phyloP scores from a whole-genome alignment of 176 grass and related monocot genomes.

The Carex pumila region DNA sequence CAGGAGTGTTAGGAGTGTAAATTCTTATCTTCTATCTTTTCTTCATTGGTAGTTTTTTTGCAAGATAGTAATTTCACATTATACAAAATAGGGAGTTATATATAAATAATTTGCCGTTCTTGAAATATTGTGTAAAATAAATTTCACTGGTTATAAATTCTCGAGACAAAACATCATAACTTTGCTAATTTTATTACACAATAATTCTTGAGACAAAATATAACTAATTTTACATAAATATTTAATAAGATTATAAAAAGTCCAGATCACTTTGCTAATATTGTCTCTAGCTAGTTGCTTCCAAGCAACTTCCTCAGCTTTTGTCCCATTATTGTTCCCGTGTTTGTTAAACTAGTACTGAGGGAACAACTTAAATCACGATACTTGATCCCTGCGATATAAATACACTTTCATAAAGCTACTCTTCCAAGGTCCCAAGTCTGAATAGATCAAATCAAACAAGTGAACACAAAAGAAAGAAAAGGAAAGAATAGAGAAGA shows the following conservation, averaged over 20 bases:
- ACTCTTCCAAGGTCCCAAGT: neutral
- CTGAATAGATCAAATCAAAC: constrained; percentile 14
- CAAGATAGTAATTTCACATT: neutral
- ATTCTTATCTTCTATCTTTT: neutral
- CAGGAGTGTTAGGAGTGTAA: neutral
- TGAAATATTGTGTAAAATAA: neutral
- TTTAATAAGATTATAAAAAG: neutral
- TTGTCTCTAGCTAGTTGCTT: neutral
- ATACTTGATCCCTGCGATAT: neutral
- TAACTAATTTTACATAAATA: neutral
- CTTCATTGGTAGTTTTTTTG: neutral
- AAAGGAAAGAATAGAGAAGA: neutral
- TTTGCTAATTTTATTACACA: neutral
- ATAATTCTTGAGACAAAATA: neutral
- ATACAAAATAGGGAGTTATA: neutral
- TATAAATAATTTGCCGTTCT: neutral
- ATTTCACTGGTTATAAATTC: neutral
- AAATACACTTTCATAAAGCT: constrained; percentile 3
- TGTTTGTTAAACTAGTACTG: constrained; percentile 26
- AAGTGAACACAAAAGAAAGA: neutral
- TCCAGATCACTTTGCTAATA: neutral
- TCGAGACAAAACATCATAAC: neutral
- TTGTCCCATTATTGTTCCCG: neutral
- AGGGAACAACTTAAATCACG: neutral
- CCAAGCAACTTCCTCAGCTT: neutral